phyloP scores from a whole-genome alignment of 1,284 basidiomycete genomes.

The Puccinia coronata region DNA sequence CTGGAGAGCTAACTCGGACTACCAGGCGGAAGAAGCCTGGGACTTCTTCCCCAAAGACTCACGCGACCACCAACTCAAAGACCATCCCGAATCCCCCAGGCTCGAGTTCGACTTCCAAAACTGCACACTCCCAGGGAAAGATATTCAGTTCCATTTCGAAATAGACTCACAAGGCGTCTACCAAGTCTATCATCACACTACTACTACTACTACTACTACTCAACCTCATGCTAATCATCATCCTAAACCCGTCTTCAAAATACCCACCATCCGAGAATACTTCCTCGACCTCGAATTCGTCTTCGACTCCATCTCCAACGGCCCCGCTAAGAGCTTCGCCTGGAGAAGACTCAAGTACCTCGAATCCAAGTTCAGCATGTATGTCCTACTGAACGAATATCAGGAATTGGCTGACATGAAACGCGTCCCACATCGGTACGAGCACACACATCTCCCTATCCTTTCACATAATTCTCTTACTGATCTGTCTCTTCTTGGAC shows the following conservation, averaged over 20 bases:
- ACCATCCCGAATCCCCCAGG: conserved; percentile 45
- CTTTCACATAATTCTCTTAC: not conserved
- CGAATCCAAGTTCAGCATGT: conserved; percentile 93
- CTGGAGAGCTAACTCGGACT: conserved; percentile 67
- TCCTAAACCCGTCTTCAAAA: conserved; percentile 67
- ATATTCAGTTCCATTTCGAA: conserved; percentile 66
- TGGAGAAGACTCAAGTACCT: conserved; percentile 90
- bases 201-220: conserved; percentile 51
- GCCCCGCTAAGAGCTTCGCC: conserved; percentile 94
- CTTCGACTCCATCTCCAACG: conserved; percentile 62
- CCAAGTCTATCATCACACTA: conserved; percentile 68
- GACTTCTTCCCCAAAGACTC: conserved; percentile 10
- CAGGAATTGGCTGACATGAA: conserved; percentile 97
- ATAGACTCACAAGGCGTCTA: conserved; percentile 83
- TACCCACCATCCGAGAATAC: conserved; percentile 88
- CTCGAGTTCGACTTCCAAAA: conserved; percentile 67
- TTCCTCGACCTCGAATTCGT: conserved; percentile 91
- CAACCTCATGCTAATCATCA: conserved; percentile 54
- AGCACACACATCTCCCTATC: conserved; percentile 23
- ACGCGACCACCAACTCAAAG: conserved; percentile 49
- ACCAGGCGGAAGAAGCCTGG: conserved; percentile 32
- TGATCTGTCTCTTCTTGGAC: not conserved
- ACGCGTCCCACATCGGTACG: conserved; percentile 63
- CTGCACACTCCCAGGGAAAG: conserved; percentile 70
- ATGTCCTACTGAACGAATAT: conserved; percentile 87